A percentile compares a stretch with the other conserved stretches of the same genome.
These are phyloP conservation scores for Stentor coeruleus DNA, from an alignment of 73 alveolate genomes.

Conservation along the genomic window DNA sequence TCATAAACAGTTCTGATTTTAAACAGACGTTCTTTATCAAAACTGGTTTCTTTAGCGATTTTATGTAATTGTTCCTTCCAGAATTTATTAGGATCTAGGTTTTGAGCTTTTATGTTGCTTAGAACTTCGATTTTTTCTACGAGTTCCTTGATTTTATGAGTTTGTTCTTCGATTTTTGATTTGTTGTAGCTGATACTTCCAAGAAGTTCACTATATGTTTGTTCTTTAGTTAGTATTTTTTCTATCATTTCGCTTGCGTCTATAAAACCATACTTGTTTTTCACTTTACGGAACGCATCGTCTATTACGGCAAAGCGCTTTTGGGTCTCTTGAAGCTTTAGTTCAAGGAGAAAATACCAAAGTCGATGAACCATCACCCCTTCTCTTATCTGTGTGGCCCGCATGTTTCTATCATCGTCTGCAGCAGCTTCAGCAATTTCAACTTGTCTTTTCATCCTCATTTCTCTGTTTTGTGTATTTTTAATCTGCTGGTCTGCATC, in stretches of 20 bases:
- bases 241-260: constrained; percentile 7
- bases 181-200: not conserved
- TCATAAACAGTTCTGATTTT: not conserved
- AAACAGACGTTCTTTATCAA: not conserved
- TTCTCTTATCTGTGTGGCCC: not conserved
- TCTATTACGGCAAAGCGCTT: not conserved
- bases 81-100: not conserved
- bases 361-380: not conserved
- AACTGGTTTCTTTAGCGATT: not conserved
- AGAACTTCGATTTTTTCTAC: constrained; percentile 7
- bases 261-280: not conserved
- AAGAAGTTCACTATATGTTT: not conserved
- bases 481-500: constrained; percentile 1
- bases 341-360: not conserved
- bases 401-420: not conserved
- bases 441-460: constrained; percentile 10
- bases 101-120: too few relatives aligned
- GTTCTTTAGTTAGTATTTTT: constrained; percentile 23
- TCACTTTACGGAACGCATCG: not conserved
- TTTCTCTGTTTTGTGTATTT: not conserved
- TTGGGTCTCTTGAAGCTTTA: not conserved
- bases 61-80: not conserved
- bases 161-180: not conserved
- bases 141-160: not conserved
- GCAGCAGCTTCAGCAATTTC: constrained; percentile 33